phyloP scores from a whole-genome alignment of 2,329 filamentous ascomycete species.

The Nakataea oryzae region DNA sequence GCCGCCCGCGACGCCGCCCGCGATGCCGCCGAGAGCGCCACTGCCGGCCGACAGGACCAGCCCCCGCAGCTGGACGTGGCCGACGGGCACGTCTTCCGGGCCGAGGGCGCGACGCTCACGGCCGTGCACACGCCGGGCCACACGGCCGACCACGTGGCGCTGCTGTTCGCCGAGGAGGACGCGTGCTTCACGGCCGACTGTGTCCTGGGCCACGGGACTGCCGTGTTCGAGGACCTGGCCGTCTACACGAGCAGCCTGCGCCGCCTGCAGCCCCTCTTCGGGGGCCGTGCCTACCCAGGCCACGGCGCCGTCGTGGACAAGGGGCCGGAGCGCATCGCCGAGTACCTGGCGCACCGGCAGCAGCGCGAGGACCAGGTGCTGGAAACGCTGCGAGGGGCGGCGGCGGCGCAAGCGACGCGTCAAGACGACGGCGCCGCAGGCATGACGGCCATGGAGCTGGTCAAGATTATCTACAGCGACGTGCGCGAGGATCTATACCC shows the following conservation, averaged over 20 bases:
- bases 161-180: conserved; percentile 52
- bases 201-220: conserved; percentile 63
- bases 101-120: conserved; percentile 45
- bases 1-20: neutral
- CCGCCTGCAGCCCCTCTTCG: conserved; percentile 49
- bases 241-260: conserved; percentile 51
- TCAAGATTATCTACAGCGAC: conserved; percentile 77
- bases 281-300: conserved; percentile 70
- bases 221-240: conserved; percentile 59
- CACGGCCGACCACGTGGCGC: conserved; percentile 57
- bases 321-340: conserved; percentile 58
- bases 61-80: conserved; percentile 22
- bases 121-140: conserved; percentile 61
- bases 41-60: neutral
- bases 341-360: conserved; percentile 76
- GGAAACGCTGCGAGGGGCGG: conserved; percentile 40
- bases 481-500: conserved; percentile 65
- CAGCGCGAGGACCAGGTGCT: conserved; percentile 73
- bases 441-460: conserved; percentile 70
- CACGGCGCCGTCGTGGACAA: conserved; percentile 74
- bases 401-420: neutral
- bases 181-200: conserved; percentile 68
- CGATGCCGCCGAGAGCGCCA: neutral
- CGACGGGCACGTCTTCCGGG: conserved; percentile 39
- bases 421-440: conserved; percentile 12